A percentile compares a stretch with the other conserved stretches of the same genome.
Evolutionary conservation across 2,329 filamentous ascomycete species (phyloP).

Genomic region (Trichoderma afroharzianum): DNA sequence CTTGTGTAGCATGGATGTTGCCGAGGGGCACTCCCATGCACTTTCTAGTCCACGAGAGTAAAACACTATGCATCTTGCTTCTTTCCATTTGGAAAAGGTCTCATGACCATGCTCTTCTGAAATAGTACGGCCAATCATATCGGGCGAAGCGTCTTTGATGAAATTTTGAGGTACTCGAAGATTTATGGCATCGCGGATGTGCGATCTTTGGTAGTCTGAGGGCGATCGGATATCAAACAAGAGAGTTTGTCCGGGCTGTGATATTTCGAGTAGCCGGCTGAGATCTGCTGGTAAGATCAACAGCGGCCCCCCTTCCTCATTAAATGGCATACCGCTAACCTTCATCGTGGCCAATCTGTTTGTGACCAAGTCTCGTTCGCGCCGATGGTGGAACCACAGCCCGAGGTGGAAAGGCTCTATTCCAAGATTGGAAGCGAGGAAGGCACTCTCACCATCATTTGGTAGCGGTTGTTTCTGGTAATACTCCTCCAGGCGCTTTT

Average conservation of each 20-base stretch:
- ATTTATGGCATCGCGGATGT: constrained; percentile 51
- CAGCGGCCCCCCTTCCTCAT: constrained; percentile 33
- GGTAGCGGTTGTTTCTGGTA: constrained; percentile 47
- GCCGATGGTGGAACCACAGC: constrained; percentile 54
- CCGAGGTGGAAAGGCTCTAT: constrained; percentile 50
- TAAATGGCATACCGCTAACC: constrained; percentile 35
- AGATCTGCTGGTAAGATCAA: constrained; percentile 53
- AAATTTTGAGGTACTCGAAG: constrained; percentile 49
- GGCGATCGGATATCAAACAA: constrained; percentile 49
- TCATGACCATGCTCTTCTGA: constrained; percentile 46
- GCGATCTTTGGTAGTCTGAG: constrained; percentile 46
- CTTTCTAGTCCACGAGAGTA: constrained; percentile 50
- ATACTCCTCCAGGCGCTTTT: constrained; percentile 51
- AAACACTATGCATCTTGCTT: constrained; percentile 48
- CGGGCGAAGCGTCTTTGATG: constrained; percentile 44
- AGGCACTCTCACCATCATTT: constrained; percentile 48
- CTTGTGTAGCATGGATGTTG: constrained; percentile 43
- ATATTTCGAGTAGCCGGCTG: constrained; percentile 48
- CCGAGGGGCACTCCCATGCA: constrained; percentile 49
- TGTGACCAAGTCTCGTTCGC: constrained; percentile 45
- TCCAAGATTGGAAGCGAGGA: constrained; percentile 52
- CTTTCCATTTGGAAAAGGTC: constrained; percentile 45
- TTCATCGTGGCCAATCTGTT: constrained; percentile 44
- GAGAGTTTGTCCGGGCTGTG: constrained; percentile 42
- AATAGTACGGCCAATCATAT: constrained; percentile 49